These are phyloP conservation scores for Trichoderma parareesei DNA, from an alignment of 495 filamentous ascomycete species.

Conservation along the genomic window DNA sequence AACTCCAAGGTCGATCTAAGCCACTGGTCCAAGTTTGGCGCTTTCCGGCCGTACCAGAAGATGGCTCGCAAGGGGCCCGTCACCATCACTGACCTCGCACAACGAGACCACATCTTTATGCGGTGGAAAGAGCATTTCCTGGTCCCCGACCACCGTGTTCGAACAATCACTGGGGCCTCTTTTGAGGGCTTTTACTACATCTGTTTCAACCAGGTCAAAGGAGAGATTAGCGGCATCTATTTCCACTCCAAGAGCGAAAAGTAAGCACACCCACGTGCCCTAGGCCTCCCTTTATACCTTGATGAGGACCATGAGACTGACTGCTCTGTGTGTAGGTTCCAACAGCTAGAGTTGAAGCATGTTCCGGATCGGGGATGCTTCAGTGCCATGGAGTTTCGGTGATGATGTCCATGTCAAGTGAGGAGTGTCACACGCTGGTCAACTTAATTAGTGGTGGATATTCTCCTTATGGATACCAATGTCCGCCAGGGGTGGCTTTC, in stretches of 20 bases:
- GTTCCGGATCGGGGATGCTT: slow-evolving; percentile 78
- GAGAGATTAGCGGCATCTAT: slow-evolving; percentile 86
- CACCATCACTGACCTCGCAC: slow-evolving; percentile 58
- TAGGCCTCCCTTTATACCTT: not conserved
- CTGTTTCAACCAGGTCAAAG: slow-evolving; percentile 88
- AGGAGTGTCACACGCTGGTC: not conserved
- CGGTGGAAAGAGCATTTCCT: slow-evolving; percentile 99
- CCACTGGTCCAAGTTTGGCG: slow-evolving; percentile 87
- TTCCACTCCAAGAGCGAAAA: slow-evolving; percentile 97
- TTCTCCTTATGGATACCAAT: not conserved
- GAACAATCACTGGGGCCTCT: slow-evolving; percentile 83
- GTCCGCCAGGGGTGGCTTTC: not conserved
- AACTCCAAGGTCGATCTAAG: slow-evolving; percentile 86
- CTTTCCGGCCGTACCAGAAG: slow-evolving; percentile 74
- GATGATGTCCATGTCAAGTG: slow-evolving; percentile 21
- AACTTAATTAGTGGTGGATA: not conserved
- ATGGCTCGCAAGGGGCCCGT: slow-evolving; percentile 53
- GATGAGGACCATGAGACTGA: slow-evolving; percentile 16
- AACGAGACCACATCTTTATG: slow-evolving; percentile 95
- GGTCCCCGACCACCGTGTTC: slow-evolving; percentile 87
- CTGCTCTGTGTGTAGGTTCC: slow-evolving; percentile 51
- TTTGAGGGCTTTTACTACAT: slow-evolving; percentile 99
- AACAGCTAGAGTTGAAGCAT: slow-evolving; percentile 86
- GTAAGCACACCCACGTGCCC: slow-evolving; percentile 42
- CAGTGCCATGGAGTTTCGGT: slow-evolving; percentile 90